Conservation (phyloP, 148 eudicot species). For the Rhododendron vialii region DNA sequence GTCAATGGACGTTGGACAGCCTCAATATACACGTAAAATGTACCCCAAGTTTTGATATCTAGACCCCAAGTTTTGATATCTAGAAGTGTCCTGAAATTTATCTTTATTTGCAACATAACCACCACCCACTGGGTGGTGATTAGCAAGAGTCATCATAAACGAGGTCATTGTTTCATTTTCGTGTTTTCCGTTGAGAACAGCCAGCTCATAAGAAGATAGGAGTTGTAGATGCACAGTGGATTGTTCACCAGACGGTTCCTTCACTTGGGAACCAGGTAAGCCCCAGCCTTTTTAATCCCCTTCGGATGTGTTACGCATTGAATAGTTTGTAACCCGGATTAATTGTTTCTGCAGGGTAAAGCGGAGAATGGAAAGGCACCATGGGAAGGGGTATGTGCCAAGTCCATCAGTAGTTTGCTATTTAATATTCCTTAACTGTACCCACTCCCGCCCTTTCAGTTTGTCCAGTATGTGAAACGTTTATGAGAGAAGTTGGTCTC, state of each 20-base stretch:
- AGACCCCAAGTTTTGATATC: not conserved
- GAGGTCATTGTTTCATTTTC: not conserved
- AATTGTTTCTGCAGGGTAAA: slow-evolving; percentile 30
- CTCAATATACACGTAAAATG: not conserved
- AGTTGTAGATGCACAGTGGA: slow-evolving; percentile 95
- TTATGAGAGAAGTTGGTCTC: not conserved
- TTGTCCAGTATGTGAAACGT: not conserved
- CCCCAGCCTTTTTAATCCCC: not conserved
- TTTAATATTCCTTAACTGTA: not conserved
- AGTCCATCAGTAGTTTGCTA: slow-evolving; percentile 2
- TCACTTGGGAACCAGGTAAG: slow-evolving; percentile 80
- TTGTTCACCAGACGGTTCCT: slow-evolving; percentile 69
- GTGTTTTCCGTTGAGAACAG: slow-evolving; percentile 23
- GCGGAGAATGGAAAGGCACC: slow-evolving; percentile 34
- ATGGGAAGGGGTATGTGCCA: slow-evolving; percentile 47
- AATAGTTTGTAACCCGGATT: slow-evolving; percentile 15
- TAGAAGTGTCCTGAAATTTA: not conserved
- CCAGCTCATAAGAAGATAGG: slow-evolving; percentile 89
- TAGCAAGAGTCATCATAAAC: not conserved
- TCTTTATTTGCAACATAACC: not conserved
- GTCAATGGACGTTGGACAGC: not conserved
- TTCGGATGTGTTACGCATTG: not conserved
- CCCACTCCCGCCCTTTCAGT: not conserved
- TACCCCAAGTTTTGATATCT: not conserved
- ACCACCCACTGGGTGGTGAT: not conserved